phyloP scores from a whole-genome alignment of 2,329 filamentous ascomycete species.

The Neopestalotiopsis rosae region DNA sequence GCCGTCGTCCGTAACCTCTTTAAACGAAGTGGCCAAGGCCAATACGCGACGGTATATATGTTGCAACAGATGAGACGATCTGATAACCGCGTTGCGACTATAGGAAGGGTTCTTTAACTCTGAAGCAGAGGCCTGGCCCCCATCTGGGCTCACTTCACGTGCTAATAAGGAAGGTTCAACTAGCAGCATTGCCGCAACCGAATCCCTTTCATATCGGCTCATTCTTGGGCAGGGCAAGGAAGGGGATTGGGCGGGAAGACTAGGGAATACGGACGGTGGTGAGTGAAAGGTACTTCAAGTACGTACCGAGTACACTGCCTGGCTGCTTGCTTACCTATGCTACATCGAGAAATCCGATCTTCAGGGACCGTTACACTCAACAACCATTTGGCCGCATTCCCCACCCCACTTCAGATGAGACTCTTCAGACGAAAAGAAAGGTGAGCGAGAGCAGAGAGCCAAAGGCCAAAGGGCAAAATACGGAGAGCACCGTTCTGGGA shows the following conservation, averaged over 20 bases:
- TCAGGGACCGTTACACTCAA: slow-evolving; percentile 5
- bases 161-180: slow-evolving; percentile 5
- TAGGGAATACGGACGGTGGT: neutral
- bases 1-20: neutral
- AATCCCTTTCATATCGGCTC: neutral
- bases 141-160: neutral
- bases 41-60: slow-evolving; percentile 9
- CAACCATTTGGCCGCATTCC: neutral
- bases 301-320: neutral
- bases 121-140: slow-evolving; percentile 1
- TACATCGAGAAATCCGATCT: neutral
- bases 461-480: neutral
- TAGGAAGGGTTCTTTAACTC: neutral
- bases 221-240: neutral
- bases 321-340: neutral
- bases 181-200: neutral
- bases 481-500: slow-evolving; percentile 8
- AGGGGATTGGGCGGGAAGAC: neutral
- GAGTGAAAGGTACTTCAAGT: neutral
- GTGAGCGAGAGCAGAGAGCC: too few species aligned
- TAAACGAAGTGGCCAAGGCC: neutral
- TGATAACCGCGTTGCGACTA: neutral
- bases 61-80: slow-evolving; percentile 8
- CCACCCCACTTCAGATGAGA: neutral
- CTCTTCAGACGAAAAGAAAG: neutral